Evolutionary conservation across 2,329 filamentous ascomycete genomes (phyloP).

Genomic region (Capronia americana): DNA sequence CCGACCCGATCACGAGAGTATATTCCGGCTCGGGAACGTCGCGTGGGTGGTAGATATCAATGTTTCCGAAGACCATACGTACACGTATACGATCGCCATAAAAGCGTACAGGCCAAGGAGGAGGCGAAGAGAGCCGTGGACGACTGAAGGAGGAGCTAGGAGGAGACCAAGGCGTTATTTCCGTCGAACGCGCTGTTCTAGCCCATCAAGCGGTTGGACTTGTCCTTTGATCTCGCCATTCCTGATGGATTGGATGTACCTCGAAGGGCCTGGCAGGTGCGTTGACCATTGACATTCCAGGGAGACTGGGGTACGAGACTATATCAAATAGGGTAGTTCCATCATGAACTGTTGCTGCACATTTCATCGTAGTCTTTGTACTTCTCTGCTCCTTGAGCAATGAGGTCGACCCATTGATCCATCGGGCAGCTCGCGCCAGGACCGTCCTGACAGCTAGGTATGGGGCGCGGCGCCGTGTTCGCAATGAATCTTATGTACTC

Average conservation of each 20-base stretch:
- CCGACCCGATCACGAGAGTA: slow-evolving; percentile 3
- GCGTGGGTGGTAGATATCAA: slow-evolving; percentile 4
- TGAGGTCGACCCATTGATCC: slow-evolving; percentile 51
- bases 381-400: slow-evolving; percentile 50
- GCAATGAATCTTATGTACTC: slow-evolving; percentile 62
- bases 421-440: slow-evolving; percentile 61
- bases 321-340: background rate
- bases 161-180: slow-evolving; percentile 8
- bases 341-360: slow-evolving; percentile 6
- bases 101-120: slow-evolving; percentile 6
- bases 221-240: slow-evolving; percentile 3
- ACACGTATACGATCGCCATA: slow-evolving; percentile 17
- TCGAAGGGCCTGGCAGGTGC: background rate
- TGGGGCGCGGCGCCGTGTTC: slow-evolving; percentile 68
- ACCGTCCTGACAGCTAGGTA: slow-evolving; percentile 62
- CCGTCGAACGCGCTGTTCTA: background rate
- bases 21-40: slow-evolving; percentile 8
- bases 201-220: background rate
- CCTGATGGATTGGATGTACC: background rate
- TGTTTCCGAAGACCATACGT: slow-evolving; percentile 8
- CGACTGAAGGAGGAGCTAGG: slow-evolving; percentile 2
- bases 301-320: too few relatives aligned
- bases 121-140: background rate
- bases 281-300: background rate
- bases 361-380: slow-evolving; percentile 27